Percentiles rank a stretch among this genome's conserved stretches.
Evolutionary conservation across 2,329 filamentous ascomycete species (phyloP).

Genomic region (Ophiostoma ips): DNA sequence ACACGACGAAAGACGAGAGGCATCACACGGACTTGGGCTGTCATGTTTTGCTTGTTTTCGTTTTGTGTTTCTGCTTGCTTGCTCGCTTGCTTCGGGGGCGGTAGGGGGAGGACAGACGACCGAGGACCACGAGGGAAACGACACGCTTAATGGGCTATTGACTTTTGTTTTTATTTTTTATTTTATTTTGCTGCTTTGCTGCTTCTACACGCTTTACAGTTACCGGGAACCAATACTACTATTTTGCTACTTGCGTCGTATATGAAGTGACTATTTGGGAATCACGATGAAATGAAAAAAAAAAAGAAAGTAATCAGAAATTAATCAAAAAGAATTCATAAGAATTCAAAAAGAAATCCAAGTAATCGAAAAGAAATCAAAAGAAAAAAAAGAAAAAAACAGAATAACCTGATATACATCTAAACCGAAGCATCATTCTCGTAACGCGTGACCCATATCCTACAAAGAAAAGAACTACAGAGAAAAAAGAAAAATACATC

Average conservation of each 20-base stretch:
- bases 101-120: background rate
- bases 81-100: background rate
- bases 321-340: too few species aligned
- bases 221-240: background rate
- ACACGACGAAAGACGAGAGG: background rate
- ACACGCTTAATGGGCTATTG: conserved; percentile 8
- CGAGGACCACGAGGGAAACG: background rate
- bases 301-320: background rate
- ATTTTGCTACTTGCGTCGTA: background rate
- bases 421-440: too few species aligned
- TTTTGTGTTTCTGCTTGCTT: background rate
- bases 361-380: background rate
- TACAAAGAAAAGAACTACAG: background rate
- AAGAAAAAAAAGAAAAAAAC: background rate
- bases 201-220: background rate
- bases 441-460: too few species aligned
- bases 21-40: too few species aligned
- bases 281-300: background rate
- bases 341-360: background rate
- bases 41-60: too few species aligned
- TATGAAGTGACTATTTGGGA: too few species aligned
- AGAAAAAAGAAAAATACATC: background rate
- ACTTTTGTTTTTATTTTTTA: conserved; percentile 4
- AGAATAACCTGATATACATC: too few species aligned
- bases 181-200: background rate